Percentiles rank a stretch among this genome's conserved stretches.
Conservation (phyloP, 345 rosid species). For the Odontarrhena argentea region DNA sequence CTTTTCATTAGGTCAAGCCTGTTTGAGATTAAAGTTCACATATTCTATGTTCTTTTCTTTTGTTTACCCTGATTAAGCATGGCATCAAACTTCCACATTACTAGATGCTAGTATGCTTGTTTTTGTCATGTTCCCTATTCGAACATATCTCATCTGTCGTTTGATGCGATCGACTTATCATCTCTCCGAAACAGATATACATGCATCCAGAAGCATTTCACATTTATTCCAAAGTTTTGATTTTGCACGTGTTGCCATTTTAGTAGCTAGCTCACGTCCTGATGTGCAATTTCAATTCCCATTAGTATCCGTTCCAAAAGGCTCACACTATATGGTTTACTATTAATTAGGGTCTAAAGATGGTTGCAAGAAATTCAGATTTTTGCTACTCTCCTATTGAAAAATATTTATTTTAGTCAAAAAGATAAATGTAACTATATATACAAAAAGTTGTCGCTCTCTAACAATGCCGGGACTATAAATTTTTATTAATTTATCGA, state of each 20-base stretch:
- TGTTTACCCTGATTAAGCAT: slow-evolving; percentile 28
- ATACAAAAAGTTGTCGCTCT: too few species aligned
- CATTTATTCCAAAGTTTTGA: slow-evolving; percentile 18
- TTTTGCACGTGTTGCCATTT: slow-evolving; percentile 22
- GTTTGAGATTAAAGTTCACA: too few species aligned
- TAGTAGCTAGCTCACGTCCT: not conserved
- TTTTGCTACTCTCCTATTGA: too few species aligned
- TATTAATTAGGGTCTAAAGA: too few species aligned
- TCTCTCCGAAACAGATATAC: not conserved
- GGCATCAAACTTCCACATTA: slow-evolving; percentile 26
- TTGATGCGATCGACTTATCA: slow-evolving; percentile 30
- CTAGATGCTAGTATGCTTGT: slow-evolving; percentile 32
- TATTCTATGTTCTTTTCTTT: slow-evolving; percentile 14
- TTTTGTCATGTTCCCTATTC: slow-evolving; percentile 24
- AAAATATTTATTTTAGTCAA: too few species aligned
- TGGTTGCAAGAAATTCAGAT: too few species aligned
- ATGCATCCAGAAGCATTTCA: slow-evolving; percentile 2
- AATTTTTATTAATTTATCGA: too few species aligned
- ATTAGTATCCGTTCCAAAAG: not conserved
- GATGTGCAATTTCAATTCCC: not conserved
- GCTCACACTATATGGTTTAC: not conserved
- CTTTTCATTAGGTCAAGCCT: too few species aligned
- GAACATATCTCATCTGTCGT: slow-evolving; percentile 24
- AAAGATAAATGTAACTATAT: too few species aligned
- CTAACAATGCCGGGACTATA: too few species aligned